These are phyloP conservation scores for Avena insularis DNA, from an alignment of 176 grass and related monocot species.

Conservation along the genomic window DNA sequence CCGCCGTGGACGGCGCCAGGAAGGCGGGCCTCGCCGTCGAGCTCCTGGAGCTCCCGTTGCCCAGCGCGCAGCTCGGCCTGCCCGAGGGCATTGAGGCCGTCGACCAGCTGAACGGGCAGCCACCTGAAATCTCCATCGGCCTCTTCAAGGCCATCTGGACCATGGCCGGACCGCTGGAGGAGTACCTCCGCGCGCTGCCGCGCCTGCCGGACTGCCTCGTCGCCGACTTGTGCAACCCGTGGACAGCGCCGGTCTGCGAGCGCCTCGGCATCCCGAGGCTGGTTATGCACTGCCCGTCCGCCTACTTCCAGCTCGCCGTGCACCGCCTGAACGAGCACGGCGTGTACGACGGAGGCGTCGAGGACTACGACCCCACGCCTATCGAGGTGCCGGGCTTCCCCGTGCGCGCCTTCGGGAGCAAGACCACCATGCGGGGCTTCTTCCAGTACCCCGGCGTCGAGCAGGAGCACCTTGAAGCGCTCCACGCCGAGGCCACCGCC, in stretches of 20 bases:
- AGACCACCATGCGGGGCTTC: conserved; percentile 3
- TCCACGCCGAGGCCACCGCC: conserved; percentile 13
- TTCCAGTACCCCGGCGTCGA: background rate
- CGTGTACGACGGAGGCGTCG: conserved; percentile 39
- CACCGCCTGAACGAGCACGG: background rate
- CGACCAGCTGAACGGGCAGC: background rate
- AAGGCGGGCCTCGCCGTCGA: no score
- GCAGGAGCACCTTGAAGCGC: background rate
- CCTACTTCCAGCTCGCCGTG: conserved; percentile 39
- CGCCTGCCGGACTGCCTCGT: no score
- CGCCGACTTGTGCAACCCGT: conserved; percentile 41
- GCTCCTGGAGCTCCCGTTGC: no score
- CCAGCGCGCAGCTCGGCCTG: no score
- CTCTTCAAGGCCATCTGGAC: background rate
- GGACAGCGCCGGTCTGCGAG: conserved; percentile 33
- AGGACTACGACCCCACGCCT: background rate
- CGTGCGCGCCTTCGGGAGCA: conserved; percentile 23
- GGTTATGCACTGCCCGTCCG: conserved; percentile 37
- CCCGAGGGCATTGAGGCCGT: no score
- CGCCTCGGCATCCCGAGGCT: conserved; percentile 38
- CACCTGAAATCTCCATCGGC: conserved; percentile 32
- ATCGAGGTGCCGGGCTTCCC: conserved; percentile 45
- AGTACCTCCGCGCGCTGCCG: no score
- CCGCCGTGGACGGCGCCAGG: no score
- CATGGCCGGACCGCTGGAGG: no score